Base-by-base conservation (phyloP, 2,329 filamentous ascomycete genomes). In the Talaromyces albobiverticillius region DNA sequence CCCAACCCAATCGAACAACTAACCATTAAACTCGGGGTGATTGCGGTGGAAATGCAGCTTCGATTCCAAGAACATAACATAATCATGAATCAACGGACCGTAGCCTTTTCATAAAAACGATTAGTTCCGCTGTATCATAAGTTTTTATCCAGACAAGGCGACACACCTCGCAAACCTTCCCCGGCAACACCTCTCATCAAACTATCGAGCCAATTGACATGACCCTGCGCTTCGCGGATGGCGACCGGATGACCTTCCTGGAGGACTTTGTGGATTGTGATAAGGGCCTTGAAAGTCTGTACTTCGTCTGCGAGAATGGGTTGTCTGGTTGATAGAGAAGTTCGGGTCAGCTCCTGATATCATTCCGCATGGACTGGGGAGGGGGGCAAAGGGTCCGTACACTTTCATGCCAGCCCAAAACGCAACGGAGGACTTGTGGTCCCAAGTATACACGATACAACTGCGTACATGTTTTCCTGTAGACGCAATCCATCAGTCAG, bases 371-470 rank as follows among this genome's bases (percentile, higher is more conserved):
- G 52, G 42, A n/a, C n/a, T n/a, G n/a, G n/a, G n/a, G n/a, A n/a
- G n/a, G n/a, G n/a, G n/a, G n/a, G n/a, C n/a, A n/a, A n/a, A n/a
- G n/a, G n/a, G n/a, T n/a, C n/a, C 87, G 63, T 82, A 95, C 88
- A 97, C 92, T 84, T 99, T 99, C 82, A 99, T 95, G 70, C 92
- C 93, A 54, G 90, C 85, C 94, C 94, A 99, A 73, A 99, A 99
- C 68, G 92, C 90, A 69, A 85, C 82, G 40, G 92, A 95, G 61
- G 88, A 95, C 77, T 95, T 95, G 79, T 99, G 91, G 75, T 99
- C 94, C 94, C 94, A 99, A 56, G 93, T 97, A 74, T 97, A 97
- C 43, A 99, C 93, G 66, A 99, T 99, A 70, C 90, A 95, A 72
- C 89, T 91, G 68, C 94, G 89, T 55, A 99, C 94, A 88, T 99